Evolutionary conservation across 179 eudicot genomes (phyloP).

Genomic region (Nepenthes alata): DNA sequence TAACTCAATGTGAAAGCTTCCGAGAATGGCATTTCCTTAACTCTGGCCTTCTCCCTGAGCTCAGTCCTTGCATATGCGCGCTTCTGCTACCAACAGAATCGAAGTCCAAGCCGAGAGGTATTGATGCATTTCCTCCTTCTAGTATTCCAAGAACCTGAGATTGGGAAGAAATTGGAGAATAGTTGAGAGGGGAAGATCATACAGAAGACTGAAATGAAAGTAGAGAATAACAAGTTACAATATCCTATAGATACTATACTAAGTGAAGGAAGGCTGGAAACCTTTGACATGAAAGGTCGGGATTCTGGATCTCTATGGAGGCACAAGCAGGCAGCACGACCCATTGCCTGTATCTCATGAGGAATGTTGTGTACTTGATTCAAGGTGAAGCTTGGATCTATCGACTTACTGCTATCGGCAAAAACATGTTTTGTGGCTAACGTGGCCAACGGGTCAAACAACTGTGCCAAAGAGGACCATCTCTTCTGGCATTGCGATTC

Average conservation of each 20-base stretch:
- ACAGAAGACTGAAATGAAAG: background rate
- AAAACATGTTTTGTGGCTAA: slow-evolving; percentile 20
- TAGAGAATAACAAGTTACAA: background rate
- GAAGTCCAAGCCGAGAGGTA: slow-evolving; percentile 47
- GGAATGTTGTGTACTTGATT: slow-evolving; percentile 39
- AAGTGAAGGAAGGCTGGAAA: slow-evolving; percentile 6
- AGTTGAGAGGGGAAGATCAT: background rate
- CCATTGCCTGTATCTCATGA: slow-evolving; percentile 51
- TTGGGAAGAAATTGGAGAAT: slow-evolving; percentile 1
- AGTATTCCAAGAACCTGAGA: slow-evolving; percentile 57
- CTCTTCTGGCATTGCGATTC: slow-evolving; percentile 37
- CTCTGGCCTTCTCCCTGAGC: slow-evolving; percentile 21
- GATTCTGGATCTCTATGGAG: slow-evolving; percentile 69
- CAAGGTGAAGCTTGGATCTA: slow-evolving; percentile 27
- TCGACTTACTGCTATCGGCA: slow-evolving; percentile 20
- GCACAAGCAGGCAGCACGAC: slow-evolving; percentile 72
- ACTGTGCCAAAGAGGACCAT: slow-evolving; percentile 26
- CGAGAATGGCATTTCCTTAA: slow-evolving; percentile 54
- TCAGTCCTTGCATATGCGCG: slow-evolving; percentile 45
- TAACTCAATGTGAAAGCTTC: slow-evolving; percentile 47
- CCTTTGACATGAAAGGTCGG: slow-evolving; percentile 88
- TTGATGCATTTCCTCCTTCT: slow-evolving; percentile 49
- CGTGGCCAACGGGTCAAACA: slow-evolving; percentile 30
- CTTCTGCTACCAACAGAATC: slow-evolving; percentile 64
- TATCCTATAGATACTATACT: background rate